Percentiles rank a stretch among this genome's conserved stretches.
These are phyloP conservation scores for Nannochloris sp. DNA, from an alignment of 139 green algal genomes.

Conservation along the genomic window DNA sequence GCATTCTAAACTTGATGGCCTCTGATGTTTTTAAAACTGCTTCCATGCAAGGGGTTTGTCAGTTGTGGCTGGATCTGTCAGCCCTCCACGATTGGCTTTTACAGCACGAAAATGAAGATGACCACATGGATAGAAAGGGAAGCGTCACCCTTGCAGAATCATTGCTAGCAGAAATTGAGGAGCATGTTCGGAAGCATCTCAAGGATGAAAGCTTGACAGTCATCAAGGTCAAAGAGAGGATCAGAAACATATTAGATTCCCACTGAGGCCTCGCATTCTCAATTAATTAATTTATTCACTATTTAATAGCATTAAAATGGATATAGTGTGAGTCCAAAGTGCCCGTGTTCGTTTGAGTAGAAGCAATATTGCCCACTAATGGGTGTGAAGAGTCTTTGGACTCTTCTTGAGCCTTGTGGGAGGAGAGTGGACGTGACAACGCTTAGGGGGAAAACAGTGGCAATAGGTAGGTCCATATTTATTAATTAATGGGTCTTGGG, in stretches of 20 bases:
- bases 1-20: background rate
- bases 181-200: too few species aligned
- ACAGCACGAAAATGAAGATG: background rate
- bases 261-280: too few species aligned
- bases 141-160: background rate
- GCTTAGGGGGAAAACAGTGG: constrained; percentile 70
- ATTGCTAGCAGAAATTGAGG: background rate
- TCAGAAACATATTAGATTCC: too few species aligned
- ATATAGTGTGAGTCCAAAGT: background rate
- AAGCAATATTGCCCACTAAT: constrained; percentile 25
- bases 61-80: constrained; percentile 9
- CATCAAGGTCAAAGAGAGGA: too few species aligned
- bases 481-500: constrained; percentile 1
- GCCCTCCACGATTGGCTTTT: background rate
- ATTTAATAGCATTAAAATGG: background rate
- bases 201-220: background rate
- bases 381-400: constrained; percentile 76
- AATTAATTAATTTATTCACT: background rate
- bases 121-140: background rate
- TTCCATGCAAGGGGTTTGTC: background rate
- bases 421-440: constrained; percentile 74
- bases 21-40: constrained; percentile 1
- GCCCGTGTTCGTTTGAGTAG: background rate
- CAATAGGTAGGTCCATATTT: constrained; percentile 52
- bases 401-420: constrained; percentile 79